Conservation (phyloP, 371 early-diverging fungal genomes). For the Gilbertella persicaria region DNA sequence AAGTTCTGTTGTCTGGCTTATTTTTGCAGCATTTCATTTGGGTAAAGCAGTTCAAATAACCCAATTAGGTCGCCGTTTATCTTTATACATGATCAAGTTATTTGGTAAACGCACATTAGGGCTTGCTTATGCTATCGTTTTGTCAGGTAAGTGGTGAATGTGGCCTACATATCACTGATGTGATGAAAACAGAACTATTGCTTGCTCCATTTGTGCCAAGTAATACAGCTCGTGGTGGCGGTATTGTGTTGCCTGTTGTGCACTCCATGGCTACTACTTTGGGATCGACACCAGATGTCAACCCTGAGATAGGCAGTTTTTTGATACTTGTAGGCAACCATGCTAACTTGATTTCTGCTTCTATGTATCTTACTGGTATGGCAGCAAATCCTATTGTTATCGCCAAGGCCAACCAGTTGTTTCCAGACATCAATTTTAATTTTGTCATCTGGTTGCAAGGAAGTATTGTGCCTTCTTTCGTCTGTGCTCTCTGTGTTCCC, state of each 20-base stretch:
- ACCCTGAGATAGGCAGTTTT: conserved; percentile 49
- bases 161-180: no score
- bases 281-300: conserved; percentile 37
- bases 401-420: conserved; percentile 50
- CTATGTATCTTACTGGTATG: conserved; percentile 70
- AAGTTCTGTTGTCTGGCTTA: conserved; percentile 66
- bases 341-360: conserved; percentile 67
- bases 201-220: conserved; percentile 74
- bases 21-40: conserved; percentile 73
- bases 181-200: conserved; percentile 58
- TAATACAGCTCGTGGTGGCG: conserved; percentile 77
- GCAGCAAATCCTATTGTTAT: conserved; percentile 69
- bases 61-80: conserved; percentile 60
- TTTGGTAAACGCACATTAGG: conserved; percentile 63
- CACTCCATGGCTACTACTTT: conserved; percentile 60
- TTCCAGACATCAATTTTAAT: conserved; percentile 53
- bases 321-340: conserved; percentile 57
- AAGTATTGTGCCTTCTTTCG: conserved; percentile 53
- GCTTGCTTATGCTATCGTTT: conserved; percentile 63
- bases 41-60: conserved; percentile 68
- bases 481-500: conserved; percentile 48
- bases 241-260: conserved; percentile 70
- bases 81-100: conserved; percentile 50
- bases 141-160: no score
- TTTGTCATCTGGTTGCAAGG: conserved; percentile 64